phyloP scores from a whole-genome alignment of 371 early-diverging fungal genomes.

The Rhizopus stolonifer region DNA sequence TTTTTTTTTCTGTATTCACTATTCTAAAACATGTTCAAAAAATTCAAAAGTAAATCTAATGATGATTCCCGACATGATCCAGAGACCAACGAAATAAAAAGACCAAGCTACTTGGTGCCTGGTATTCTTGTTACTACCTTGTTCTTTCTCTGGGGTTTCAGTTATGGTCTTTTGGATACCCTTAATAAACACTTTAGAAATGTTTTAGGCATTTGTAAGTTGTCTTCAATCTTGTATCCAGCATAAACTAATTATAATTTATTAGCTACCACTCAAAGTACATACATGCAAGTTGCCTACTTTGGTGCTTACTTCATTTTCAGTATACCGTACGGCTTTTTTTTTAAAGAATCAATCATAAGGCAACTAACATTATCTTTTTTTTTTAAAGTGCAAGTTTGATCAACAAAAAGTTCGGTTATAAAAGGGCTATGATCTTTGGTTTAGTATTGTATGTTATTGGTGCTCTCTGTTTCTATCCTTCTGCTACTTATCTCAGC shows the following conservation, averaged over 20 bases:
- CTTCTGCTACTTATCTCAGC: constrained; percentile 30
- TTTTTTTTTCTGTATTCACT: not conserved
- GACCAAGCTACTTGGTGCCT: constrained; percentile 13
- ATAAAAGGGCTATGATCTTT: constrained; percentile 43
- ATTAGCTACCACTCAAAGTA: constrained; percentile 45
- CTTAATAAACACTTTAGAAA: constrained; percentile 48
- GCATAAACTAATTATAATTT: not conserved
- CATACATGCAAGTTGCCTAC: constrained; percentile 51
- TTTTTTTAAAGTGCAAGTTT: constrained; percentile 33
- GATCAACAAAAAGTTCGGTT: constrained; percentile 42
- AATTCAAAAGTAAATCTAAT: not conserved
- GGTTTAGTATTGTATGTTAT: constrained; percentile 45
- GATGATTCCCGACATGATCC: not conserved
- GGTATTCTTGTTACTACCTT: constrained; percentile 40
- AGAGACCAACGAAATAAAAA: not conserved
- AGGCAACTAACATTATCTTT: not conserved
- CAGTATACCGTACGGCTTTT: constrained; percentile 40
- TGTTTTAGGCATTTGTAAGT: constrained; percentile 42
- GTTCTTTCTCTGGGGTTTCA: constrained; percentile 53
- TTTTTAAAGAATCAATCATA: too few species aligned
- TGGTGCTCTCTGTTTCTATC: constrained; percentile 50
- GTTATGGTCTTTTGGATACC: constrained; percentile 48
- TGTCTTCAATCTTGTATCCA: not conserved
- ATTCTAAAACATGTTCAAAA: not conserved
- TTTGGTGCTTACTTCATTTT: constrained; percentile 51